Conservation (phyloP, 2,329 filamentous ascomycete species). For the Curvularia eragrostidis region DNA sequence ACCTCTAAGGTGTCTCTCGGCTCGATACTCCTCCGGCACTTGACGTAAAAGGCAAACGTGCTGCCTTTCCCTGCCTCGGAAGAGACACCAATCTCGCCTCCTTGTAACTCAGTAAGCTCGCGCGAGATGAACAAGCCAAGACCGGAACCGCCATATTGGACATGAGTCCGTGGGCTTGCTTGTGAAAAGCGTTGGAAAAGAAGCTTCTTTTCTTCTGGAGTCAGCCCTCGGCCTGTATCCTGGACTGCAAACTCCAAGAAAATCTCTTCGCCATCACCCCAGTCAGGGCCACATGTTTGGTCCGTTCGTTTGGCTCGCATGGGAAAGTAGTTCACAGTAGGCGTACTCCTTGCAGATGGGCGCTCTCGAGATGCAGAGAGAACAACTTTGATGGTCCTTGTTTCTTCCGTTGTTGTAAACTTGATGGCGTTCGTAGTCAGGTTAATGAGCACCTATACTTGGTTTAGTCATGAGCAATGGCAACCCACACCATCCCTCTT, state of each 20-base stretch:
- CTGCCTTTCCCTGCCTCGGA: constrained; percentile 72
- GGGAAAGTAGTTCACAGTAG: constrained; percentile 67
- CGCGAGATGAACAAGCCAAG: constrained; percentile 81
- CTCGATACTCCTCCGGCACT: constrained; percentile 63
- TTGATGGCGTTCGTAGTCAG: constrained; percentile 83
- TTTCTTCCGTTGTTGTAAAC: constrained; percentile 71
- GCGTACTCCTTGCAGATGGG: constrained; percentile 53
- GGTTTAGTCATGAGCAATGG: constrained; percentile 9
- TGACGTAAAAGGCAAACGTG: constrained; percentile 79
- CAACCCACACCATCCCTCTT: background rate
- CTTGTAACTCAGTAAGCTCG: constrained; percentile 79
- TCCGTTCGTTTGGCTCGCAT: constrained; percentile 59
- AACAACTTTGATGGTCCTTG: constrained; percentile 69
- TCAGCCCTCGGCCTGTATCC: constrained; percentile 78
- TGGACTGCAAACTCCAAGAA: constrained; percentile 76
- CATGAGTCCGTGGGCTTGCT: constrained; percentile 75
- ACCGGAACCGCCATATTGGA: constrained; percentile 80
- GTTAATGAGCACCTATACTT: constrained; percentile 70
- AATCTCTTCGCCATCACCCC: constrained; percentile 71
- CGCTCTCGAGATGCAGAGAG: constrained; percentile 68
- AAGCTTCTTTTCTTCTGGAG: constrained; percentile 72
- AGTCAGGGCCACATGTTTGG: constrained; percentile 63
- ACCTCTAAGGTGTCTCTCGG: constrained; percentile 43
- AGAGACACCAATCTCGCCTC: constrained; percentile 77
- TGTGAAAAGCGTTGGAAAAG: constrained; percentile 83